phyloP scores from a whole-genome alignment of 768 basidiomycete genomes.

The Phylloporus arenicola region DNA sequence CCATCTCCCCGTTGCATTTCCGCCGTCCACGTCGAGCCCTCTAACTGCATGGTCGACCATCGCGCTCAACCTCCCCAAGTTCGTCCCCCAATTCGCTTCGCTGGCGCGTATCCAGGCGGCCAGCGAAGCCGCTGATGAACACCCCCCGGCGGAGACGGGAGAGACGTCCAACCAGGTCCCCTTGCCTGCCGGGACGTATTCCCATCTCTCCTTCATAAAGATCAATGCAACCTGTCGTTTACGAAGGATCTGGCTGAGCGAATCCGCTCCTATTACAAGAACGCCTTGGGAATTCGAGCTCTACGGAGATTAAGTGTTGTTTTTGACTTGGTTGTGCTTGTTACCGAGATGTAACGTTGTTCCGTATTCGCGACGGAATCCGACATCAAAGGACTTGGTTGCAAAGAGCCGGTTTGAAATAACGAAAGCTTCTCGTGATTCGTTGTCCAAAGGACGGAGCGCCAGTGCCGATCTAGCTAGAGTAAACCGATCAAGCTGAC shows the following conservation, averaged over 20 bases:
- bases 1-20: constrained; percentile 68
- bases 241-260: constrained; percentile 71
- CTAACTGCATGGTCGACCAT: constrained; percentile 71
- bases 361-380: constrained; percentile 16
- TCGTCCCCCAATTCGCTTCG: constrained; percentile 59
- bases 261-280: constrained; percentile 45
- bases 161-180: constrained; percentile 14
- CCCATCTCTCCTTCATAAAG: constrained; percentile 66
- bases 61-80: constrained; percentile 51
- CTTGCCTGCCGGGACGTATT: constrained; percentile 51
- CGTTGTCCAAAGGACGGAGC: constrained; percentile 12
- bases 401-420: constrained; percentile 19
- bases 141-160: constrained; percentile 20
- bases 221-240: constrained; percentile 76
- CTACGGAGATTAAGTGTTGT: constrained; percentile 38
- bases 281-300: constrained; percentile 76
- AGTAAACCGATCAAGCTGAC: constrained; percentile 13
- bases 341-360: constrained; percentile 15
- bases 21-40: constrained; percentile 45
- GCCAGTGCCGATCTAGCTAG: constrained; percentile 19
- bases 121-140: constrained; percentile 19
- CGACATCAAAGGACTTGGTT: constrained; percentile 16
- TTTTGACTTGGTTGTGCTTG: constrained; percentile 9
- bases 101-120: constrained; percentile 28
- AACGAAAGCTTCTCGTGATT: constrained; percentile 13